Base-by-base conservation (phyloP, 192 early-diverging fungal species). In the Coemansia sp. region DNA sequence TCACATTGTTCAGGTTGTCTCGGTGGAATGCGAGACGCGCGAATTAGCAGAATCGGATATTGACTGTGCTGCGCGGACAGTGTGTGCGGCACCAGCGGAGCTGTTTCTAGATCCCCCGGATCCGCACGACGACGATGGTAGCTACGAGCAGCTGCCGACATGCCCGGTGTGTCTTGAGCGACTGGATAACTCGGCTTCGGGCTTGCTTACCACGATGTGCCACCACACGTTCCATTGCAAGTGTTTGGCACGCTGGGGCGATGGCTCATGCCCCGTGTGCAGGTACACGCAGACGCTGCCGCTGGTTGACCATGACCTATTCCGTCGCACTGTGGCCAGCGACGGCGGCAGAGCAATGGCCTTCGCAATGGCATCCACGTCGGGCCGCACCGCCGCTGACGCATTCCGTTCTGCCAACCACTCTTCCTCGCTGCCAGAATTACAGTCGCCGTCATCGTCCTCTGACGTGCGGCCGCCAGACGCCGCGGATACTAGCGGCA, bases 131-230 rank as follows among this genome's bases (percentile, higher is more conserved):
- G 55, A 58, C 4, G 61, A 57, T 36, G 48, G 39, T 32, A 32
- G 32, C 32, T 32, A 32, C 19, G 64, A 49, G 37, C 94, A 97
- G 73, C 75, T 97, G 16, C 95, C 96, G 2, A 95, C 92, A 0
- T 99, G 97, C 69, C 96, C 97, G 4, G 95, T 99, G 8, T 99
- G 97, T 75, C 82, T 99, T 46, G 97, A 99, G 62, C 82, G 95
- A 18, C 92, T 99, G 90, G 97, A 99, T 78, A 82, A 91, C 6
- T 85, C 88, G 7, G 88, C 91, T 15, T 96, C 95, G 18, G 96
- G 94, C 6, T 76, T 99, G 26, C 67, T 97, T 42, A 96, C 95
- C 4, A 96, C 96, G 55, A 64, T 95, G 22, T 99, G 97, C 68
- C 95, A 95, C 47, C 97, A 99, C 67, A 92, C 94, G 10, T 98